Conservation (phyloP, 2,329 filamentous ascomycete species). For the Penicillium psychrosexuale region DNA sequence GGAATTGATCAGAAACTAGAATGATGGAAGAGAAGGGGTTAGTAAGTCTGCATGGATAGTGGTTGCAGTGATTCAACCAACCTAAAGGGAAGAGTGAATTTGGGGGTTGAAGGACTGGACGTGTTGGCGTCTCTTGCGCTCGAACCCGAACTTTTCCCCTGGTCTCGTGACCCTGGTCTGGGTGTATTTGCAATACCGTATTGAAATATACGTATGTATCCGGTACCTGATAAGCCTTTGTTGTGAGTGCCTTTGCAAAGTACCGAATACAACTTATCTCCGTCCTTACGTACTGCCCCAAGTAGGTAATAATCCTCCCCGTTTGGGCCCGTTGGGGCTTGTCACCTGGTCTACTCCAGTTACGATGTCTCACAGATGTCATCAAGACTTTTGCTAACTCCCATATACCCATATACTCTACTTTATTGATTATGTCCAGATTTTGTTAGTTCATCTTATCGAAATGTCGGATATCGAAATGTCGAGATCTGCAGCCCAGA, state of each 20-base stretch:
- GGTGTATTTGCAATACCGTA: slow-evolving; percentile 7
- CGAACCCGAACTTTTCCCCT: slow-evolving; percentile 21
- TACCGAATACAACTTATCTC: background rate
- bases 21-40: background rate
- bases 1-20: background rate
- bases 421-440: slow-evolving; percentile 16
- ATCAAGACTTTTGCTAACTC: slow-evolving; percentile 5
- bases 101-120: background rate
- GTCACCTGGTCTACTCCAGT: slow-evolving; percentile 18
- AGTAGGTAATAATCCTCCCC: background rate
- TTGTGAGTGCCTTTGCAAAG: background rate
- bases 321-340: background rate
- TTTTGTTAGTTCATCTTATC: slow-evolving; percentile 5
- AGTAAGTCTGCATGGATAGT: background rate
- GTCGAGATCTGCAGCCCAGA: slow-evolving; percentile 7
- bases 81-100: background rate
- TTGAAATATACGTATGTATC: background rate
- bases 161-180: slow-evolving; percentile 21
- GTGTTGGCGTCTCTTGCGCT: slow-evolving; percentile 6
- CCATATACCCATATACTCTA: background rate
- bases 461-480: slow-evolving; percentile 8
- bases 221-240: too few relatives aligned
- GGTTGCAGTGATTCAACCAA: background rate
- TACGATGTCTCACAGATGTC: slow-evolving; percentile 17
- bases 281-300: background rate